Conservation (phyloP, 2,329 filamentous ascomycete genomes). For the Arthrobotrys musiformis region DNA sequence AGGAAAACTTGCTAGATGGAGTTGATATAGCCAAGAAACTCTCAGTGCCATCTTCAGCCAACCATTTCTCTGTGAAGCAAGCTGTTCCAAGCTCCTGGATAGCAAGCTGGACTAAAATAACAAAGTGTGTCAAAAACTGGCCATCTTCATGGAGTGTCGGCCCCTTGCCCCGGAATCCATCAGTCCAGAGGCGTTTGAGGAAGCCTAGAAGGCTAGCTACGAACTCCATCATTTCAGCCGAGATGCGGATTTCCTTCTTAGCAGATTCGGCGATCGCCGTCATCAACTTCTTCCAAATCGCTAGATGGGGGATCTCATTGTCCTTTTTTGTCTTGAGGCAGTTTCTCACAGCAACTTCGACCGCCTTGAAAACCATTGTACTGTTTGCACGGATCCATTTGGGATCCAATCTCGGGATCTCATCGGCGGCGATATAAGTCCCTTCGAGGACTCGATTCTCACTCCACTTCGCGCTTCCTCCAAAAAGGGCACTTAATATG, state of each 20-base stretch:
- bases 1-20: constrained; percentile 70
- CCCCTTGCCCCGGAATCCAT: constrained; percentile 63
- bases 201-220: constrained; percentile 77
- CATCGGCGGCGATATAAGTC: constrained; percentile 71
- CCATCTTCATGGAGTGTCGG: constrained; percentile 60
- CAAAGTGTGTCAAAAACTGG: constrained; percentile 66
- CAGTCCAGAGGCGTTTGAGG: constrained; percentile 75
- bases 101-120: constrained; percentile 67
- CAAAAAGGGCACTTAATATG: constrained; percentile 79
- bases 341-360: constrained; percentile 68
- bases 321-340: constrained; percentile 66
- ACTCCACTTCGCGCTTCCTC: constrained; percentile 76
- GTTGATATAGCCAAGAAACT: constrained; percentile 73
- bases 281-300: constrained; percentile 72
- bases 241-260: constrained; percentile 90
- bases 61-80: constrained; percentile 73
- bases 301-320: constrained; percentile 68
- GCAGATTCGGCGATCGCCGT: constrained; percentile 71
- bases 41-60: constrained; percentile 67
- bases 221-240: constrained; percentile 82
- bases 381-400: constrained; percentile 86
- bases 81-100: constrained; percentile 70
- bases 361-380: constrained; percentile 71
- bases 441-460: constrained; percentile 75
- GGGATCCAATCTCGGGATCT: constrained; percentile 83